Evolutionary conservation across 192 early-diverging fungal genomes (phyloP).

Genomic region (Bifiguratus adelaidae): DNA sequence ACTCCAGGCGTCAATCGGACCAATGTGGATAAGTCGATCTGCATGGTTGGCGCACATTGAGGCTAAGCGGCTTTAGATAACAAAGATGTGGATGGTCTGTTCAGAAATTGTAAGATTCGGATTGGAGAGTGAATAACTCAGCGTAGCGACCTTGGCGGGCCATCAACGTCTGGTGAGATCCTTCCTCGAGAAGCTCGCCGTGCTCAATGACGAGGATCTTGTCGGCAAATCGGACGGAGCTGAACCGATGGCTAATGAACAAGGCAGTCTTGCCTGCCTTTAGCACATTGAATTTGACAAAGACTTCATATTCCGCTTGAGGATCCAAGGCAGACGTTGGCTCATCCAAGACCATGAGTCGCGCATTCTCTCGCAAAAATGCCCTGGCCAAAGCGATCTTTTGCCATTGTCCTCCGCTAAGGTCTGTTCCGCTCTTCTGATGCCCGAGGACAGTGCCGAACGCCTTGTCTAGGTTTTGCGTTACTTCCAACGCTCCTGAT

Average conservation of each 20-base stretch:
- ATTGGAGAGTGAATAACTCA: neutral
- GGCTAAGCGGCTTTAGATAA: too few species aligned
- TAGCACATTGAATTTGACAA: slow-evolving; percentile 70
- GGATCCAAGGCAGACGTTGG: slow-evolving; percentile 75
- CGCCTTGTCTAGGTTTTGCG: slow-evolving; percentile 61
- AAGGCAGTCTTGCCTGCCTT: slow-evolving; percentile 62
- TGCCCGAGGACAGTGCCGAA: slow-evolving; percentile 78
- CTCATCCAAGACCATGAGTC: slow-evolving; percentile 78
- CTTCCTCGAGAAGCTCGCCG: neutral
- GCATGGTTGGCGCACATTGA: too few species aligned
- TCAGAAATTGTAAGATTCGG: neutral
- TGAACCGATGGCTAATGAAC: slow-evolving; percentile 83
- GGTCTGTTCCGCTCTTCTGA: slow-evolving; percentile 67
- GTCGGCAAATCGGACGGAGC: slow-evolving; percentile 70
- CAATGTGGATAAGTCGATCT: too few species aligned
- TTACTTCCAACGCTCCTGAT: slow-evolving; percentile 62
- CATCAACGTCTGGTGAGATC: neutral
- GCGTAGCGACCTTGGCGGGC: neutral
- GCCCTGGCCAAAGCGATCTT: slow-evolving; percentile 80
- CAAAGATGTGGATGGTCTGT: too few species aligned
- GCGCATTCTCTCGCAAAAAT: slow-evolving; percentile 73
- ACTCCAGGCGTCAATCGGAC: too few species aligned
- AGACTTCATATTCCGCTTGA: slow-evolving; percentile 67
- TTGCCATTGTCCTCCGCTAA: slow-evolving; percentile 90
- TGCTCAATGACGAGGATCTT: slow-evolving; percentile 2